Percentiles rank a stretch among this genome's conserved stretches.
phyloP scores from a whole-genome alignment of 176 grass and related monocot genomes.

The Luzula sylvatica region DNA sequence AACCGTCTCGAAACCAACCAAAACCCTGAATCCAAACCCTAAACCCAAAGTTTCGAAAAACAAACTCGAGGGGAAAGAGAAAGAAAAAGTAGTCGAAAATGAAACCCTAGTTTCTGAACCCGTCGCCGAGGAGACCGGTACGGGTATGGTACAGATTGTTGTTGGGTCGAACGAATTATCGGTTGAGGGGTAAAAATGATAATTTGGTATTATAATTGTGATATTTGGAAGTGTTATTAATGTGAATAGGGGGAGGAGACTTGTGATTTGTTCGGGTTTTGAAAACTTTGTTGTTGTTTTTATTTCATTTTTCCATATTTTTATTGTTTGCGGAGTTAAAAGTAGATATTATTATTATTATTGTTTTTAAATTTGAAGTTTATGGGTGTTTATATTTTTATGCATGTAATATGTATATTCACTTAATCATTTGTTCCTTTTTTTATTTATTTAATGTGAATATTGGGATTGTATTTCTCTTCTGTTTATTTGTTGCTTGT shows the following conservation, averaged over 20 bases:
- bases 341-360: too few species aligned
- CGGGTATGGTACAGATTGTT: constrained; percentile 12
- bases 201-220: constrained; percentile 38
- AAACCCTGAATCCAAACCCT: constrained; percentile 27
- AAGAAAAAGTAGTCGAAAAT: constrained; percentile 8
- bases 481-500: too few species aligned
- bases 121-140: constrained; percentile 29
- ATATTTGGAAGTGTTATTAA: constrained; percentile 18
- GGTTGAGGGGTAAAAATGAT: constrained; percentile 32
- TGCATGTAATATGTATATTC: too few species aligned
- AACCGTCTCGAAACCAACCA: constrained; percentile 19
- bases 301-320: too few species aligned
- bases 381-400: too few species aligned
- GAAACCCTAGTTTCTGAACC: constrained; percentile 28
- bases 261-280: constrained; percentile 20
- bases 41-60: constrained; percentile 50
- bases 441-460: too few species aligned
- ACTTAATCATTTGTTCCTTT: too few species aligned
- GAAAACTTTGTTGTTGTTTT: too few species aligned
- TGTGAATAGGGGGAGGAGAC: constrained; percentile 69
- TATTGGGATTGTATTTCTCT: too few species aligned
- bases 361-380: too few species aligned
- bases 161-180: constrained; percentile 46
- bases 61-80: not conserved
- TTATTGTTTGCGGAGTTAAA: too few species aligned